Percentiles rank a stretch among this genome's conserved stretches.
Evolutionary conservation across 176 grass and related monocot species (phyloP).

Genomic region (Pontederia crassipes): DNA sequence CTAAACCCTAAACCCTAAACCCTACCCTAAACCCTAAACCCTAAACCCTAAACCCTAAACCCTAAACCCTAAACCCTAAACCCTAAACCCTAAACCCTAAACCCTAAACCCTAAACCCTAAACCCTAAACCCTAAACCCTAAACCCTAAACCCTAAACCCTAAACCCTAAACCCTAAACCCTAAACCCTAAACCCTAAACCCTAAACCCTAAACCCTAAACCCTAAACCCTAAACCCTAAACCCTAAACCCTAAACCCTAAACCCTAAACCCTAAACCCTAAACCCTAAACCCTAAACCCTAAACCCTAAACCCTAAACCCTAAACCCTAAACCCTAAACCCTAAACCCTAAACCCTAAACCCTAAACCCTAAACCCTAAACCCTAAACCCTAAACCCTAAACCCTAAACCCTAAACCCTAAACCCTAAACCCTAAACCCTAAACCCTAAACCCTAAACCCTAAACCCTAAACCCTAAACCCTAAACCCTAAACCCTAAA

Average conservation of each 20-base stretch:
- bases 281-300: constrained; percentile 1
- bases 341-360: constrained; percentile 1
- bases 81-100: constrained; percentile 10
- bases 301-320: constrained; percentile 4
- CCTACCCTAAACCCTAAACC: too few species aligned
- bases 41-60: constrained; percentile 17
- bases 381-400: background rate
- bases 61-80: constrained; percentile 17
- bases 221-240: background rate
- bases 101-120: constrained; percentile 18
- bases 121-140: constrained; percentile 16
- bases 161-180: constrained; percentile 1
- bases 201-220: background rate
- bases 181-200: constrained; percentile 1
- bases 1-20: constrained; percentile 4
- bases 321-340: constrained; percentile 4
- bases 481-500: background rate
- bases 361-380: background rate
- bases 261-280: constrained; percentile 4
- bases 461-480: background rate
- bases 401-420: background rate
- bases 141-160: background rate
- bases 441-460: background rate
- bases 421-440: background rate
- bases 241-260: constrained; percentile 7